Evolutionary conservation across 495 filamentous ascomycete genomes (phyloP), one percentile per base, ranked within the genome.

Genomic region (Filosporella fistucella): DNA sequence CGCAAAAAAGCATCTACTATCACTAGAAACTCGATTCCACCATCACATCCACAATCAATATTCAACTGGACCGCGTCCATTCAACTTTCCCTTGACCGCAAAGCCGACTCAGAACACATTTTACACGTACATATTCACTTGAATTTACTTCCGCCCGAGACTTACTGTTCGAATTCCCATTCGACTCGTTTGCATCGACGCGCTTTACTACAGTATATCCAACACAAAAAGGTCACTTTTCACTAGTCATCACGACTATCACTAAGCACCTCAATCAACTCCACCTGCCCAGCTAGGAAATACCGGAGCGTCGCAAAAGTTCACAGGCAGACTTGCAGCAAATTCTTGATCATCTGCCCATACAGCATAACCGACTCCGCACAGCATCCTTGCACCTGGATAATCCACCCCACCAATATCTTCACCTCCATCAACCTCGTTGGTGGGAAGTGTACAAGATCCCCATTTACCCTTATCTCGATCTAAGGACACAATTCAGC

Each of bases 381-480:
- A 36, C 14, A 11, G 34, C 34, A 40, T n/a, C n/a, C n/a, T n/a
- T n/a, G n/a, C n/a, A n/a, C n/a, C n/a, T n/a, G 51, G 45, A 35
- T 35, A 50, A 39, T 47, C 16, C 7, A 29, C 52, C 25, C 47
- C 35, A 26, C 47, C 41, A 12, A 39, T n/a, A 30, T n/a, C 9
- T 22, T 30, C 21, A 17, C 17, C 32, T 22, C 42, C 18, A 28
- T 16, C 24, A 10, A 40, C 20, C 18, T 24, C 47, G 46, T 47
- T 55, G 47, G 52, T 37, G 39, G 47, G 42, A 51, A 24, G 25
- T n/a, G n/a, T n/a, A n/a, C n/a, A n/a, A n/a, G n/a, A n/a, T n/a
- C n/a, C n/a, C n/a, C n/a, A 42, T 21, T 22, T 42, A n/a, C 29
- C 21, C 20, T n/a, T n/a, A n/a, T n/a, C n/a, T n/a, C n/a, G n/a